Percentiles rank a stretch among this genome's conserved stretches.
phyloP scores from a whole-genome alignment of 495 filamentous ascomycete genomes.

The Letharia lupina region DNA sequence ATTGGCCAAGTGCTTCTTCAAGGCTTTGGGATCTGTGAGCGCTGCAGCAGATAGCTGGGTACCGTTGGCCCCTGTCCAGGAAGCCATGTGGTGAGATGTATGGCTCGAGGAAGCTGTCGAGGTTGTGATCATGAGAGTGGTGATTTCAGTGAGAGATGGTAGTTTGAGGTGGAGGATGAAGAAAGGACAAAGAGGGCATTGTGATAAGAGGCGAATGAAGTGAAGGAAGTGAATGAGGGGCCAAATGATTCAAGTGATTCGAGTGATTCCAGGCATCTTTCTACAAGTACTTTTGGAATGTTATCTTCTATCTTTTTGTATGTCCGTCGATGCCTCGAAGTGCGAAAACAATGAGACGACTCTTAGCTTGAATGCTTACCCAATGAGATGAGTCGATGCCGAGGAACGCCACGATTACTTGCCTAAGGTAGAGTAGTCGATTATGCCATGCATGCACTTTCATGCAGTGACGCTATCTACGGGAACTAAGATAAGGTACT shows the following conservation, averaged over 20 bases:
- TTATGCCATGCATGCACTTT: too few species aligned
- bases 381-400: neutral
- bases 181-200: conserved; percentile 7
- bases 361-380: too few species aligned
- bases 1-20: conserved; percentile 23
- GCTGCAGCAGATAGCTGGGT: conserved; percentile 17
- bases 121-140: neutral
- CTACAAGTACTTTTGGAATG: too few species aligned
- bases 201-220: neutral
- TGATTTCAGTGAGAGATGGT: neutral
- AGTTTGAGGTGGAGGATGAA: neutral
- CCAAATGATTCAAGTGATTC: too few species aligned
- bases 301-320: neutral
- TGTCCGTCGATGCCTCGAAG: too few species aligned
- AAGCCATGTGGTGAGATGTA: conserved; percentile 12
- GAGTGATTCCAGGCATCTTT: neutral
- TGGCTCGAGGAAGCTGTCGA: conserved; percentile 7
- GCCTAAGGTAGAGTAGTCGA: too few species aligned
- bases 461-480: neutral
- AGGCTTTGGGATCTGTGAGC: conserved; percentile 22
- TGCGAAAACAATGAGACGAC: too few species aligned
- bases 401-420: neutral
- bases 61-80: conserved; percentile 5
- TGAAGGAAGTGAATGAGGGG: neutral
- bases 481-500: neutral